Conservation (phyloP, 257 asterid species). For the Verbascum thapsus region DNA sequence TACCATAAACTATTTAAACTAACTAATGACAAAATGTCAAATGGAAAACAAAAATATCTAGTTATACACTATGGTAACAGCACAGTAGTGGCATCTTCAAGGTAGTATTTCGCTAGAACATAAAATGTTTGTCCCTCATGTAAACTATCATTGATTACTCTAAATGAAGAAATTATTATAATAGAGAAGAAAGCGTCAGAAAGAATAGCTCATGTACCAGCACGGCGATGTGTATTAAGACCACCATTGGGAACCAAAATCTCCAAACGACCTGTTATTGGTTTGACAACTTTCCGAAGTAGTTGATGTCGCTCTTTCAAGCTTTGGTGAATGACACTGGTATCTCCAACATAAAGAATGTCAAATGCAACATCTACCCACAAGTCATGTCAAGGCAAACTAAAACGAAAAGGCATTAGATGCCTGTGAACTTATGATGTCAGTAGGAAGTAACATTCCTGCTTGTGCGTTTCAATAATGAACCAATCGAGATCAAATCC, state of each 20-base stretch:
- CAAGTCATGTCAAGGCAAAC: conserved; percentile 53
- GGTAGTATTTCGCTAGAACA: conserved; percentile 13
- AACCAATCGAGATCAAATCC: conserved; percentile 23
- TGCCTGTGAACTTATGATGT: conserved; percentile 21
- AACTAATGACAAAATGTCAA: conserved; percentile 12
- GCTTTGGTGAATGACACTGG: conserved; percentile 95
- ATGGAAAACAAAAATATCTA: conserved; percentile 1
- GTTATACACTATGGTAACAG: conserved; percentile 13
- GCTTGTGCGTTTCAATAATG: conserved; percentile 15
- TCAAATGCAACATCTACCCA: conserved; percentile 87
- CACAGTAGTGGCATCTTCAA: not conserved
- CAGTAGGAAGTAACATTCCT: conserved; percentile 13
- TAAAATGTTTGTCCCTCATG: not conserved
- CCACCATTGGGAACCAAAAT: conserved; percentile 91
- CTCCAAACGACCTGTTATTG: conserved; percentile 81
- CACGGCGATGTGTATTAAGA: conserved; percentile 60
- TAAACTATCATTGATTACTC: not conserved
- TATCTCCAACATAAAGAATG: conserved; percentile 90
- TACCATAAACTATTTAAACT: not conserved
- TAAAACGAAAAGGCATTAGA: conserved; percentile 7
- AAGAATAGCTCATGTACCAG: conserved; percentile 52
- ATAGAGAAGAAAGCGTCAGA: conserved; percentile 18
- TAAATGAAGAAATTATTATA: not conserved
- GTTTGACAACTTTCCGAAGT: conserved; percentile 71
- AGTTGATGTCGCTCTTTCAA: conserved; percentile 87